These are phyloP conservation scores for Cocos nucifera DNA, from an alignment of 176 grass and related monocot species.

Conservation along the genomic window DNA sequence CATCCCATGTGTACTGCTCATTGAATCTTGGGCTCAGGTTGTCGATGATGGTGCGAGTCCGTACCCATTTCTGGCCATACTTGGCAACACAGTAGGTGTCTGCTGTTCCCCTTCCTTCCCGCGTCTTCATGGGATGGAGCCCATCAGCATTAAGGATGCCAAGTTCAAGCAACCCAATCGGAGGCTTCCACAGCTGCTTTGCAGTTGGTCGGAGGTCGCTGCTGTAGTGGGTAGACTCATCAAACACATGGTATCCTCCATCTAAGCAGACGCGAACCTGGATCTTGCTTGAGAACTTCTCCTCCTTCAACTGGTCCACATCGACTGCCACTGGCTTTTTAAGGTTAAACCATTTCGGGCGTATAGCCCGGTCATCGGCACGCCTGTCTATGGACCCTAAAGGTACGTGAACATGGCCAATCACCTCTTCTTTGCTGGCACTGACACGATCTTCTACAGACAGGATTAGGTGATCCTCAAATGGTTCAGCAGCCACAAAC, in stretches of 20 bases:
- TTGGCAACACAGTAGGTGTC: too few relatives aligned
- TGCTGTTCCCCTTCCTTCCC: too few relatives aligned
- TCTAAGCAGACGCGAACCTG: constrained; percentile 50
- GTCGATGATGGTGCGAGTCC: too few relatives aligned
- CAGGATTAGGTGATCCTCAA: constrained; percentile 70
- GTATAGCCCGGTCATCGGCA: constrained; percentile 42
- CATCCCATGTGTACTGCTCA: too few relatives aligned
- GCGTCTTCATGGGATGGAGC: too few relatives aligned
- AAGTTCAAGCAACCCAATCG: too few relatives aligned
- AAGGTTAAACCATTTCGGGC: constrained; percentile 52
- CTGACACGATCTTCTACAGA: constrained; percentile 54
- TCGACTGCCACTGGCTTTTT: constrained; percentile 43
- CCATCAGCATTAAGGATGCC: too few relatives aligned
- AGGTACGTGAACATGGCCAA: constrained; percentile 33
- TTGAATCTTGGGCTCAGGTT: too few relatives aligned
- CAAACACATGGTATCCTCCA: constrained; percentile 90
- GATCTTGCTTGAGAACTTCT: constrained; percentile 77
- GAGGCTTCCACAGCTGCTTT: constrained; percentile 14
- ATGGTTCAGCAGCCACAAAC: constrained; percentile 82
- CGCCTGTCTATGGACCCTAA: constrained; percentile 37
- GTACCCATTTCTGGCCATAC: too few relatives aligned
- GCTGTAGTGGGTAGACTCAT: constrained; percentile 78
- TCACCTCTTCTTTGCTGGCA: constrained; percentile 58
- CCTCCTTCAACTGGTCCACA: constrained; percentile 62
- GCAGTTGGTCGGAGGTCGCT: constrained; percentile 88